Evolutionary conservation across 2,329 filamentous ascomycete species (phyloP).

Genomic region (Pseudopithomyces maydicus): DNA sequence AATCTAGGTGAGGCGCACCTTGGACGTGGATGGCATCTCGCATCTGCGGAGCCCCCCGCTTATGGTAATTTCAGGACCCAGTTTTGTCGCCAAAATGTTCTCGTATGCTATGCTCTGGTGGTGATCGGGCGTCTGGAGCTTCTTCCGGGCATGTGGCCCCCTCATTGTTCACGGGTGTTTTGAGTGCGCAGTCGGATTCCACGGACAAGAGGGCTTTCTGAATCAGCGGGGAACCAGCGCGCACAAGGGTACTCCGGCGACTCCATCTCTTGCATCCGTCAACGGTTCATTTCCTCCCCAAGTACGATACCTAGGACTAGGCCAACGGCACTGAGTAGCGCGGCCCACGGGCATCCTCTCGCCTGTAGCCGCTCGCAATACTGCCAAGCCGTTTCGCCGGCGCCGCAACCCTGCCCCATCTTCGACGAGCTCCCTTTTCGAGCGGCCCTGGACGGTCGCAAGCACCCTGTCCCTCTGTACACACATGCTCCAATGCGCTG

Average conservation of each 20-base stretch:
- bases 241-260: neutral
- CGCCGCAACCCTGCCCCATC: conserved; percentile 15
- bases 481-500: conserved; percentile 44
- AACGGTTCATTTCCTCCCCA: neutral
- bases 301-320: neutral
- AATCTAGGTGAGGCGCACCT: too few relatives aligned
- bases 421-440: conserved; percentile 23
- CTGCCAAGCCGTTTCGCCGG: conserved; percentile 1
- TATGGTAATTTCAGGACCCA: too few relatives aligned
- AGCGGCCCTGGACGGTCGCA: conserved; percentile 10
- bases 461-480: conserved; percentile 6
- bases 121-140: too few relatives aligned
- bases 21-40: too few relatives aligned
- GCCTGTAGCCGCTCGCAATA: neutral
- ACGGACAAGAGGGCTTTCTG: too few relatives aligned
- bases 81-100: too few relatives aligned
- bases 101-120: too few relatives aligned
- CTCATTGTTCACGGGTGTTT: too few relatives aligned
- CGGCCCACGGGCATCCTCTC: conserved; percentile 1
- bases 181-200: too few relatives aligned
- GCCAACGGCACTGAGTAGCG: neutral
- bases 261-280: neutral
- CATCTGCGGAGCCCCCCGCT: too few relatives aligned
- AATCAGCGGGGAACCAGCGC: too few relatives aligned
- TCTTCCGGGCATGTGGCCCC: too few relatives aligned